Conservation (phyloP, 257 asterid genomes). For the Capsicum chinense region DNA sequence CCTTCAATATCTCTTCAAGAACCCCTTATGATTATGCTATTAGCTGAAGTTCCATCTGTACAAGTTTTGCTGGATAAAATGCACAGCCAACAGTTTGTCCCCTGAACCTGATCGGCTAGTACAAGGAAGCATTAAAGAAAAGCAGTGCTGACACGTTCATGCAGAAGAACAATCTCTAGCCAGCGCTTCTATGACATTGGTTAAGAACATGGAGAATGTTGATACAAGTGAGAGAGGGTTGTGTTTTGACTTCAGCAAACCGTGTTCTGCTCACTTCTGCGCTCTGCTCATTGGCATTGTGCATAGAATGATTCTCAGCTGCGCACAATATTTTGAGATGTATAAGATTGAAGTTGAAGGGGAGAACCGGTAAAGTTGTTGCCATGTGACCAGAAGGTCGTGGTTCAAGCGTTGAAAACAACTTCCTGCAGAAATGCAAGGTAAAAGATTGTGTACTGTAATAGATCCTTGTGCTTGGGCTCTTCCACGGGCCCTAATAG, state of each 20-base stretch:
- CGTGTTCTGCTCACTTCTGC: background rate
- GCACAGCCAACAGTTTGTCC: background rate
- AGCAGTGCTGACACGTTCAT: background rate
- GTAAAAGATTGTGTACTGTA: too few relatives aligned
- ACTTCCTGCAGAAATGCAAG: too few relatives aligned
- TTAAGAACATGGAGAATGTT: background rate
- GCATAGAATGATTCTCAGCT: conserved; percentile 18
- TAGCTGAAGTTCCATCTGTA: background rate
- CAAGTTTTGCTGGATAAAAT: background rate
- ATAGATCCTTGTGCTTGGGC: too few relatives aligned
- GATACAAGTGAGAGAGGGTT: background rate
- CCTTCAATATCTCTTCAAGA: conserved; percentile 55
- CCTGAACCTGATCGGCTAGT: conserved; percentile 2
- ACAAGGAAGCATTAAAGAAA: background rate
- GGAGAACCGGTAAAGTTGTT: too few relatives aligned
- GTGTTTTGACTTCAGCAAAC: background rate
- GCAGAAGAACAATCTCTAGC: conserved; percentile 12
- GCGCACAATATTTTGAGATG: conserved; percentile 3
- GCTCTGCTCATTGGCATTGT: background rate
- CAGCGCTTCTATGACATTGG: background rate
- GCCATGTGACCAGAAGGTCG: too few relatives aligned
- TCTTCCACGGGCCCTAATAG: too few relatives aligned
- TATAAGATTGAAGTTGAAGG: background rate
- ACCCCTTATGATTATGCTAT: conserved; percentile 31
- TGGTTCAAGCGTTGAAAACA: too few relatives aligned